Percentiles rank a stretch among this genome's conserved stretches.
Evolutionary conservation across 2,329 filamentous ascomycete species (phyloP).

Genomic region (Echinosphaeria canescens): DNA sequence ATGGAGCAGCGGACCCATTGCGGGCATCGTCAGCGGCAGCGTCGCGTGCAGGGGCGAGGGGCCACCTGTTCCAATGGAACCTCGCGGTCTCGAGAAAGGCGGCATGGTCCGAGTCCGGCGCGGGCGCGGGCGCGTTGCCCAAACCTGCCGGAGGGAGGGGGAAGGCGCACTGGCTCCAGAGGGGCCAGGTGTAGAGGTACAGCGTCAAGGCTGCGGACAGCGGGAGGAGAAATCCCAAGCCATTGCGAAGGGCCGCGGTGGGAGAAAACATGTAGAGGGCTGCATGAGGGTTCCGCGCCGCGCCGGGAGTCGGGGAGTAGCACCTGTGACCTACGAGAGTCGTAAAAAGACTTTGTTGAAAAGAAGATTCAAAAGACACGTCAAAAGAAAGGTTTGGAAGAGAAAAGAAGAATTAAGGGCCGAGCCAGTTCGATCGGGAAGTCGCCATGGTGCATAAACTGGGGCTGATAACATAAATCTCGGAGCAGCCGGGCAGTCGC

Average conservation of each 20-base stretch:
- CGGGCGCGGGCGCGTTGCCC: constrained; percentile 2
- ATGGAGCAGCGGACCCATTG: constrained; percentile 4
- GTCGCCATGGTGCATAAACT: no score
- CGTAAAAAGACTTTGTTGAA: no score
- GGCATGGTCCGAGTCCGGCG: constrained; percentile 4
- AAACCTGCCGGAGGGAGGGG: constrained; percentile 24
- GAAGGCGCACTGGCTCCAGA: constrained; percentile 65
- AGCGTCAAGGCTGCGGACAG: constrained; percentile 46
- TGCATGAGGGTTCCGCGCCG: constrained; percentile 7
- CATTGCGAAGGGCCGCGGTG: constrained; percentile 30
- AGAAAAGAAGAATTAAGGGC: no score
- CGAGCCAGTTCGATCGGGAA: no score
- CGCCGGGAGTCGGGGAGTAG: no score
- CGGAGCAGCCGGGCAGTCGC: no score
- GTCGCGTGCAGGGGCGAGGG: constrained; percentile 6
- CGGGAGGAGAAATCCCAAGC: constrained; percentile 33
- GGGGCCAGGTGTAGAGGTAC: constrained; percentile 76
- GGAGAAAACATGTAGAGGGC: constrained; percentile 20
- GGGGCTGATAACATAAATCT: no score
- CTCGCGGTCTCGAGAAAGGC: constrained; percentile 17
- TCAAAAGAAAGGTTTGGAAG: no score
- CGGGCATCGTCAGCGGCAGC: constrained; percentile 7
- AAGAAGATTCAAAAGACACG: no score
- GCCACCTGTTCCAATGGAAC: constrained; percentile 12
- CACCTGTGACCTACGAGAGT: no score